phyloP scores from a whole-genome alignment of 2,329 filamentous ascomycete genomes.

The Colletotrichum musicola region DNA sequence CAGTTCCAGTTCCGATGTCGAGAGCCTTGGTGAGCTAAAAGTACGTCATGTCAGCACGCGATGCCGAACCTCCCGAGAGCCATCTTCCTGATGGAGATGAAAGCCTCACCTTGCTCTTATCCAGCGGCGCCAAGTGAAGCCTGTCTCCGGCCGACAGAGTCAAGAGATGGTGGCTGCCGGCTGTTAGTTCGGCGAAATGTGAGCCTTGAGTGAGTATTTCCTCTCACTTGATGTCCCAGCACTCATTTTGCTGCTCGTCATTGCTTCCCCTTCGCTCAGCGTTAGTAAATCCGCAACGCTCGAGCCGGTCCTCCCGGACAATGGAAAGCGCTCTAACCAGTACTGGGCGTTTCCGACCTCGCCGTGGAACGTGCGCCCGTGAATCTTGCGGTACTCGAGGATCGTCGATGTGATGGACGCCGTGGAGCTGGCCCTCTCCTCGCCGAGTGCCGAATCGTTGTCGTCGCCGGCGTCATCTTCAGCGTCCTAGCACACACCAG shows the following conservation, averaged over 20 bases:
- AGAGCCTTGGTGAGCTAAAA: slow-evolving; percentile 44
- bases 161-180: slow-evolving; percentile 43
- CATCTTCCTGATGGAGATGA: too few relatives aligned
- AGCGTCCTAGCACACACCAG: slow-evolving; percentile 15
- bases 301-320: neutral
- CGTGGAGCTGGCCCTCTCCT: slow-evolving; percentile 42
- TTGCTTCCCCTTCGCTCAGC: slow-evolving; percentile 41
- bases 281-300: neutral
- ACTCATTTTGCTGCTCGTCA: slow-evolving; percentile 48
- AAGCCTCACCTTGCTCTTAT: slow-evolving; percentile 45
- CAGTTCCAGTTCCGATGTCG: slow-evolving; percentile 66
- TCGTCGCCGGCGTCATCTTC: slow-evolving; percentile 24
- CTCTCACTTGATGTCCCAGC: slow-evolving; percentile 46
- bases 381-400: slow-evolving; percentile 46
- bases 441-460: slow-evolving; percentile 38
- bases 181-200: neutral
- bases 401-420: slow-evolving; percentile 48
- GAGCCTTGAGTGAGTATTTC: neutral
- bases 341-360: slow-evolving; percentile 46
- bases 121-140: slow-evolving; percentile 44
- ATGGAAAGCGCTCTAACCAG: slow-evolving; percentile 39
- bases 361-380: slow-evolving; percentile 49
- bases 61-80: too few relatives aligned
- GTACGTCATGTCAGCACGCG: neutral
- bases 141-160: slow-evolving; percentile 43